Evolutionary conservation across 352 stramenopile species (phyloP), one percentile per base, ranked within the genome.

Genomic region (Phytopythium aichiense): DNA sequence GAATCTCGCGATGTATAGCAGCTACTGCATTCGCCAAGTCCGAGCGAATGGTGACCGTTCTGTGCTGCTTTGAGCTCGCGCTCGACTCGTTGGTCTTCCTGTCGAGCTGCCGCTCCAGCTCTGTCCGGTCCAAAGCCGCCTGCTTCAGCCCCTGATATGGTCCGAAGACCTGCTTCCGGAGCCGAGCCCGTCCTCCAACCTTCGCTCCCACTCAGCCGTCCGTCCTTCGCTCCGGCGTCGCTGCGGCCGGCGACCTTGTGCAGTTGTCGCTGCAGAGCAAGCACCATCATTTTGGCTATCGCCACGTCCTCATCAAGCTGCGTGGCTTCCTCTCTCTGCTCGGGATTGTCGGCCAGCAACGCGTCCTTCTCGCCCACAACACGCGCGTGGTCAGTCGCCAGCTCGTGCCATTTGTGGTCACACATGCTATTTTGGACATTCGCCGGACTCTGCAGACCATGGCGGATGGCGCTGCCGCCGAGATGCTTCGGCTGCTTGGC

Each of bases 401-500:
- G 42, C 42, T 25, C 42, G 28, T 4, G 4, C 28, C 28, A 4
- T 30, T 30, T 30, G 28, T 30, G 28, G 28, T 30, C 28, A 4
- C 28, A 30, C 28, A 38, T 38, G 33, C 33, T 38, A 38, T 38
- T 38, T 38, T 38, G 33, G 33, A 38, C 33, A 38, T 13, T 13
- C 11, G 33, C 33, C 38, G 3, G 15, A n/a, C 7, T 45, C 38
- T 1, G 1, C 6, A n/a, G 30, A 30, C 30, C 22, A 56, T 56
- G 50, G 30, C 50, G 50, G 31, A 30, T 20, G 50, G 2, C 18
- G 22, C 13, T 7, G n/a, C 20, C 35, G 33, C 4, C 37, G 37
- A 46, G 53, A 77, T 89, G 37, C 72, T 87, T 18, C 31, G 59
- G n/a, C 62, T 81, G 11, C 63, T 88, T 15, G 69, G 67, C 16